A percentile compares a stretch with the other conserved stretches of the same genome.
phyloP scores from a whole-genome alignment of 2,329 filamentous ascomycete species.

The Tolypocladium tropicale region DNA sequence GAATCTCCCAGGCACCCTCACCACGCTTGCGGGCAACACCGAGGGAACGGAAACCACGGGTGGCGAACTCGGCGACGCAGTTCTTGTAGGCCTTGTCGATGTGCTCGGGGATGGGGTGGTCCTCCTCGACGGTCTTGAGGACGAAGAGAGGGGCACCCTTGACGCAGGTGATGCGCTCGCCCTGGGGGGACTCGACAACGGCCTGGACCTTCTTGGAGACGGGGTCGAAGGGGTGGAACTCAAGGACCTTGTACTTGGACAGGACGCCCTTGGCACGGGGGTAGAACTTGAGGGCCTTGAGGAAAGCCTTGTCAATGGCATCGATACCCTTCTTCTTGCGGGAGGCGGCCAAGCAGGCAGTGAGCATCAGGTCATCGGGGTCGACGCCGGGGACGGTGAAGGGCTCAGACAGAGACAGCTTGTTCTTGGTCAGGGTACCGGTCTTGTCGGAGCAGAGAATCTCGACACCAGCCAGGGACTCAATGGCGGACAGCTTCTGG shows the following conservation, averaged over 20 bases:
- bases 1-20: slow-evolving; percentile 75
- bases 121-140: slow-evolving; percentile 77
- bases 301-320: slow-evolving; percentile 89
- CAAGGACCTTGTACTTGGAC: slow-evolving; percentile 72
- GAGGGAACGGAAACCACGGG: slow-evolving; percentile 87
- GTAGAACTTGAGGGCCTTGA: slow-evolving; percentile 75
- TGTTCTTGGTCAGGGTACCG: slow-evolving; percentile 89
- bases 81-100: slow-evolving; percentile 81
- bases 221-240: slow-evolving; percentile 83
- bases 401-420: slow-evolving; percentile 76
- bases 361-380: slow-evolving; percentile 82
- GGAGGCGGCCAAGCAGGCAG: slow-evolving; percentile 79
- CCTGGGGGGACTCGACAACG: slow-evolving; percentile 71
- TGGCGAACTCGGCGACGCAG: slow-evolving; percentile 84
- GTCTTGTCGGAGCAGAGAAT: slow-evolving; percentile 95
- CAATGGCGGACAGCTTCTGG: slow-evolving; percentile 84
- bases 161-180: slow-evolving; percentile 77
- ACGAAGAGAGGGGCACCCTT: slow-evolving; percentile 88
- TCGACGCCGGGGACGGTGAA: slow-evolving; percentile 76
- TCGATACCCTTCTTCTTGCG: slow-evolving; percentile 96
- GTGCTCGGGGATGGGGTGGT: slow-evolving; percentile 66
- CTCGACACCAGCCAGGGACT: slow-evolving; percentile 85
- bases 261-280: slow-evolving; percentile 72
- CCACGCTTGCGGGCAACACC: slow-evolving; percentile 86
- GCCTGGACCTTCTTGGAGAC: slow-evolving; percentile 90